phyloP scores from a whole-genome alignment of 495 filamentous ascomycete genomes.

The Diplogelasinospora grovesii region DNA sequence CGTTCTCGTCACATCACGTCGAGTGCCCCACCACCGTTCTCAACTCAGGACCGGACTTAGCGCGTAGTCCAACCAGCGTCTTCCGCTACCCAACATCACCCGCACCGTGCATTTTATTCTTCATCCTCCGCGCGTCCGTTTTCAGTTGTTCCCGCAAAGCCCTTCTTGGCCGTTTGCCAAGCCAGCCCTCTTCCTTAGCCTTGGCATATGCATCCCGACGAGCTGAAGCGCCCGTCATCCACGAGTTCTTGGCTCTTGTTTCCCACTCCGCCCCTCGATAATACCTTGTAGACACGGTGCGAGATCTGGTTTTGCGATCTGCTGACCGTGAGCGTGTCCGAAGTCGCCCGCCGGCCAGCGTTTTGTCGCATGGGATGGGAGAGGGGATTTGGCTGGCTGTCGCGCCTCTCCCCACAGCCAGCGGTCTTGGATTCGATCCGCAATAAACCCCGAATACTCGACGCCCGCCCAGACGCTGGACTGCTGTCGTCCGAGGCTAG shows the following conservation, averaged over 20 bases:
- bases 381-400: conserved; percentile 9
- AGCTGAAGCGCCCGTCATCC: conserved; percentile 22
- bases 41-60: too few relatives aligned
- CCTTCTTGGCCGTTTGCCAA: conserved; percentile 28
- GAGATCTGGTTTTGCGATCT: too few relatives aligned
- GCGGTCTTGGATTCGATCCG: conserved; percentile 5
- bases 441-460: conserved; percentile 1
- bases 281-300: not conserved
- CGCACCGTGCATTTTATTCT: conserved; percentile 2
- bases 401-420: conserved; percentile 2
- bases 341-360: not conserved
- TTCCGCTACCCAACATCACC: conserved; percentile 7
- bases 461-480: not conserved
- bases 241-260: conserved; percentile 25
- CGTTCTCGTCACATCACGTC: too few relatives aligned
- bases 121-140: conserved; percentile 4
- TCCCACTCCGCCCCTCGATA: conserved; percentile 2
- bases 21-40: too few relatives aligned
- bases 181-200: conserved; percentile 21
- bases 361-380: conserved; percentile 12
- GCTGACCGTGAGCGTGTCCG: not conserved
- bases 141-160: conserved; percentile 3
- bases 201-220: conserved; percentile 33
- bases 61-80: conserved; percentile 5
- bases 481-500: not conserved